Base-by-base conservation (phyloP, 768 basidiomycete species). In the Termitomyces sp. region DNA sequence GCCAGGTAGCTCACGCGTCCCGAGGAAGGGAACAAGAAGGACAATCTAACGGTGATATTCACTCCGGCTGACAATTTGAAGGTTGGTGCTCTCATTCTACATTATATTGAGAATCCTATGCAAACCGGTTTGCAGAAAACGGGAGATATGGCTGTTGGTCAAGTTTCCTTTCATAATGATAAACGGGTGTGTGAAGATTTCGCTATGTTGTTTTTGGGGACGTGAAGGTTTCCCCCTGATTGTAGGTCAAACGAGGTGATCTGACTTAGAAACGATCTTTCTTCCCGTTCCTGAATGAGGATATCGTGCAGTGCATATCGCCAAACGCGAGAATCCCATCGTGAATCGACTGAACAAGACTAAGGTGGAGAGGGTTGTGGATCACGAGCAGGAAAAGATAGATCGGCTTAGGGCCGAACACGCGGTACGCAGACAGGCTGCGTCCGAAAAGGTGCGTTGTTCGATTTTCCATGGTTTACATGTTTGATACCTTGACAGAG, bases 131-230 rank as follows among this genome's bases (percentile, higher is more conserved):
- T 16, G 11, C 67, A 95, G 92, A 99, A 99, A 93, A 88, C 91
- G 7, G 96, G 96, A 3, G 94, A 96, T 68, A 98, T 97, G 94
- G 95, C 93, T 3, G 88, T 96, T 3, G 97, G 97, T 0, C 90
- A 95, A 67, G 97, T 99, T 0, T 91, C 93, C 0, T 98, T 99
- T 71, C 91, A 98, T 64, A 90, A 78, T 58, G 93, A 97, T 67
- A 94, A 96, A 69, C 80, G 79, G 73, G 93, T 93, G 62, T 41
- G 79, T 63, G 36, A 16, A 33, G 3, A 20, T 27, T 15, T 46
- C 46, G 18, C 42, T n/a, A 33, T 12, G 18, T n/a, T 41, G 24
- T 49, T 31, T 31, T 39, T 4, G 12, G 11, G 22, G 34, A 39
- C n/a, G 6, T 30, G 2, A 15, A 36, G 11, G 31, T 12, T 24